Evolutionary conservation across 345 rosid species (phyloP).

Genomic region (Eucalyptus cloeziana): DNA sequence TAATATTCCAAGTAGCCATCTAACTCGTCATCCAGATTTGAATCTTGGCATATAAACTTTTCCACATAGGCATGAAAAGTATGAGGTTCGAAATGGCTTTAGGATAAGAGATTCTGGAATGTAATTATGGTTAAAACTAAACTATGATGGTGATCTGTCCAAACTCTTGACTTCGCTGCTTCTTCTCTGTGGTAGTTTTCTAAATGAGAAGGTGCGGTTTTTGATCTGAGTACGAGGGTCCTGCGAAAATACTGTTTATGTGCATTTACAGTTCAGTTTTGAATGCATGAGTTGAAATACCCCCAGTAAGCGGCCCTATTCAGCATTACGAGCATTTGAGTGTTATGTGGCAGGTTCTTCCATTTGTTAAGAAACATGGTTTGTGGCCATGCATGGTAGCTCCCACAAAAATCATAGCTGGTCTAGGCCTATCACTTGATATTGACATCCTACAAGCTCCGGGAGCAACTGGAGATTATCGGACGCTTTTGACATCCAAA

Average conservation of each 20-base stretch:
- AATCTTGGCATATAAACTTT: neutral
- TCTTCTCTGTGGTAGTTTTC: neutral
- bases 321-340: neutral
- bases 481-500: conserved; percentile 84
- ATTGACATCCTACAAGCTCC: conserved; percentile 93
- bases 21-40: neutral
- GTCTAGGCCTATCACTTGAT: conserved; percentile 84
- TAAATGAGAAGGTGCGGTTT: neutral
- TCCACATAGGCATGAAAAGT: neutral
- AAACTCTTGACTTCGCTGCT: neutral
- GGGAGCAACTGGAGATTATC: conserved; percentile 89
- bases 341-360: conserved; percentile 42
- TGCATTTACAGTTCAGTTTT: neutral
- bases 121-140: neutral
- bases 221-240: neutral
- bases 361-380: conserved; percentile 67
- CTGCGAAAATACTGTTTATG: neutral
- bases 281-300: neutral
- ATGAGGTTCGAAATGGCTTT: neutral
- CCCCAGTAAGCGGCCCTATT: neutral
- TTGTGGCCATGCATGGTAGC: conserved; percentile 97
- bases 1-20: neutral
- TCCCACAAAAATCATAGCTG: conserved; percentile 95
- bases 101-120: neutral
- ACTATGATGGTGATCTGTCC: neutral